Evolutionary conservation across 768 basidiomycete genomes (phyloP).

Genomic region (Clitopilus hobsonii): DNA sequence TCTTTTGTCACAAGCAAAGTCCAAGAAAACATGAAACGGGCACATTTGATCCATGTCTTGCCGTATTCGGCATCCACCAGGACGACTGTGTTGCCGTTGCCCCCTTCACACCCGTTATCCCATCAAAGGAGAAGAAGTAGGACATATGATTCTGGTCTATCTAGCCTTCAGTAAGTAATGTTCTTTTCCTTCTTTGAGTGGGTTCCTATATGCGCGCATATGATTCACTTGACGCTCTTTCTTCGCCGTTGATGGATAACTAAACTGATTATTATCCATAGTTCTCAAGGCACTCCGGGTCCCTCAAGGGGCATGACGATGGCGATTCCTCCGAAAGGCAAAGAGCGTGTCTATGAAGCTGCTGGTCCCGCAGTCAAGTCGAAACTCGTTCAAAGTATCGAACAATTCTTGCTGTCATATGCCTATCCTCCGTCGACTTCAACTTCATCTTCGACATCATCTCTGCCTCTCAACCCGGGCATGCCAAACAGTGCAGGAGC

Average conservation of each 20-base stretch:
- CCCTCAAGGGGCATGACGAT: background rate
- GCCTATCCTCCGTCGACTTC: constrained; percentile 19
- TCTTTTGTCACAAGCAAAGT: background rate
- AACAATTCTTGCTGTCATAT: constrained; percentile 32
- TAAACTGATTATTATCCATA: no score
- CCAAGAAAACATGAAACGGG: background rate
- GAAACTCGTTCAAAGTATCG: constrained; percentile 32
- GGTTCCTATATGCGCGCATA: background rate
- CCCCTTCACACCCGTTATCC: background rate
- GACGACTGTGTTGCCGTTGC: background rate
- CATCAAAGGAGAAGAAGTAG: background rate
- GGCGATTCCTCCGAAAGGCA: background rate
- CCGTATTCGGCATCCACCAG: background rate
- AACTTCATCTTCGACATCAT: background rate
- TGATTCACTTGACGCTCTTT: background rate
- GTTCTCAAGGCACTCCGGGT: background rate
- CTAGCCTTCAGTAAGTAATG: background rate
- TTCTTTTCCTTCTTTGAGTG: no score
- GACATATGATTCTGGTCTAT: background rate
- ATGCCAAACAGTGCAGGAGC: constrained; percentile 3
- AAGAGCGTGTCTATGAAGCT: background rate
- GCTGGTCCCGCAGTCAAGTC: background rate
- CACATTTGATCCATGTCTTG: background rate
- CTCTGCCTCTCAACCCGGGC: background rate
- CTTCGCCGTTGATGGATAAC: no score